Percentiles rank a stretch among this genome's conserved stretches.
Evolutionary conservation across 2,329 filamentous ascomycete species (phyloP).

Genomic region (Leptographium lundbergii): DNA sequence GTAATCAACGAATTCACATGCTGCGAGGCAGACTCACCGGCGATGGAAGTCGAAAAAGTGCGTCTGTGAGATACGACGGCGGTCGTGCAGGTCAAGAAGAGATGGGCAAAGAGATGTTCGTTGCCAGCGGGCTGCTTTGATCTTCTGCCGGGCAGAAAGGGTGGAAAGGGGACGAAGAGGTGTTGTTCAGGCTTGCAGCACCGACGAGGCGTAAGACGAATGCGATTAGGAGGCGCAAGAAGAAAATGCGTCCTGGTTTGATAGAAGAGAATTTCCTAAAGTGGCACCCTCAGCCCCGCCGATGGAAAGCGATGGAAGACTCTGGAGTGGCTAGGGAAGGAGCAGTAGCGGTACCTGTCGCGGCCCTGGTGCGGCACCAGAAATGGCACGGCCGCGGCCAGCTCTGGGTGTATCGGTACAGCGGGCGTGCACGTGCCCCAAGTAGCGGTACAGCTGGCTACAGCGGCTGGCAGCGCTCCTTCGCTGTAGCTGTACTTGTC

Average conservation of each 20-base stretch:
- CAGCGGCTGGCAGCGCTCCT: not conserved
- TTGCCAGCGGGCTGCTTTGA: too few species aligned
- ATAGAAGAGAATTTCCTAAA: constrained; percentile 5
- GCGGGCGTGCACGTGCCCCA: not conserved
- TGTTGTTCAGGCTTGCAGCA: not conserved
- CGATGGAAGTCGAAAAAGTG: too few species aligned
- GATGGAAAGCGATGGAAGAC: constrained; percentile 15
- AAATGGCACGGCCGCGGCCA: not conserved
- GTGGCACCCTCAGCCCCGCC: constrained; percentile 12
- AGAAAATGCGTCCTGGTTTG: not conserved
- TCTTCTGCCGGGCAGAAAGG: too few species aligned
- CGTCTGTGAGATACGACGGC: too few species aligned
- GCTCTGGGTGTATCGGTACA: not conserved
- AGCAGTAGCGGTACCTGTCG: not conserved
- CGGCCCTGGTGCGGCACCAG: not conserved
- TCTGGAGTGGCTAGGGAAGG: constrained; percentile 9
- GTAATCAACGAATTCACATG: not conserved
- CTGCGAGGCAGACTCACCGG: too few species aligned
- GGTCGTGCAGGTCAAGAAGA: too few species aligned
- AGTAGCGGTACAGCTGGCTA: not conserved
- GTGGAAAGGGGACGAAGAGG: not conserved
- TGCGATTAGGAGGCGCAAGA: not conserved
- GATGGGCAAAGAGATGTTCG: too few species aligned
- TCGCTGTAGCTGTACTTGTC: not conserved
- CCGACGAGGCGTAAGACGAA: not conserved